Evolutionary conservation across 495 filamentous ascomycete species (phyloP).

Genomic region (Penicillium ucsense): DNA sequence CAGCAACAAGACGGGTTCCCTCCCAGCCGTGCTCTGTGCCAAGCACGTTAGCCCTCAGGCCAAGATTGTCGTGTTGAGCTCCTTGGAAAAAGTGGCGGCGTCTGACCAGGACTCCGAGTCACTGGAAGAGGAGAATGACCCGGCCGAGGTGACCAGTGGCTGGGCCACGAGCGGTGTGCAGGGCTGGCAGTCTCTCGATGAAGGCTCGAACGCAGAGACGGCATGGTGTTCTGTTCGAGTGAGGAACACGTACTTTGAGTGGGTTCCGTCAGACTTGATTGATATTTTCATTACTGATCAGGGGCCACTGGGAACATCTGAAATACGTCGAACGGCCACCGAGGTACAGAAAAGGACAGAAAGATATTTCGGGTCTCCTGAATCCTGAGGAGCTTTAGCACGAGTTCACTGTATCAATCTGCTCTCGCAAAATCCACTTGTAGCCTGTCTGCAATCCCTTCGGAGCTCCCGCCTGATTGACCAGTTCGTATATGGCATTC

Average conservation of each 20-base stretch:
- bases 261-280: slow-evolving; percentile 43
- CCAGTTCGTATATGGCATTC: too few relatives aligned
- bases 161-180: slow-evolving; percentile 32
- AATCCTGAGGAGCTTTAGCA: too few relatives aligned
- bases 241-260: slow-evolving; percentile 58
- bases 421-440: too few relatives aligned
- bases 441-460: too few relatives aligned
- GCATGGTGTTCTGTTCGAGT: slow-evolving; percentile 24
- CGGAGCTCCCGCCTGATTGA: too few relatives aligned
- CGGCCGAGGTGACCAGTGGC: slow-evolving; percentile 31
- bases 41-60: slow-evolving; percentile 30
- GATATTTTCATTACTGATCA: slow-evolving; percentile 50
- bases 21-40: slow-evolving; percentile 44
- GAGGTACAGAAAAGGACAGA: slow-evolving; percentile 19
- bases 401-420: too few relatives aligned
- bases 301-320: slow-evolving; percentile 20
- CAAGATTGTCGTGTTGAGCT: slow-evolving; percentile 45
- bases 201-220: not conserved
- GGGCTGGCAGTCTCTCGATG: slow-evolving; percentile 14
- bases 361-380: slow-evolving; percentile 21
- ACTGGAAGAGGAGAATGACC: slow-evolving; percentile 38
- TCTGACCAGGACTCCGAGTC: slow-evolving; percentile 26
- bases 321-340: slow-evolving; percentile 21
- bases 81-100: slow-evolving; percentile 50
- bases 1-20: slow-evolving; percentile 57